A percentile compares a stretch with the other conserved stretches of the same genome.
Evolutionary conservation across 1,284 basidiomycete species (phyloP).

Genomic region (Melampsora americana): DNA sequence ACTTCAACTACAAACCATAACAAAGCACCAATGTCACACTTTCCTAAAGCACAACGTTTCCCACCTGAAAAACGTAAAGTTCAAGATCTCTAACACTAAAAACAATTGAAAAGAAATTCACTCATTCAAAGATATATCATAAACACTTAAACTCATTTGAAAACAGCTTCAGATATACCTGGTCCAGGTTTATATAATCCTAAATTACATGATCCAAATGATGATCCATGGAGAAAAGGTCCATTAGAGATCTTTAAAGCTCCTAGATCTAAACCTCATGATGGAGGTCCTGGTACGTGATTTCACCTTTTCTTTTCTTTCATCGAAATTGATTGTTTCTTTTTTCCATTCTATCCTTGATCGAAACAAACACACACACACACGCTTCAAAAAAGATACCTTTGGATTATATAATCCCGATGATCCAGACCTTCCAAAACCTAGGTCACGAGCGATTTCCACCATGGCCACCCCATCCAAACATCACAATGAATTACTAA

Average conservation of each 20-base stretch:
- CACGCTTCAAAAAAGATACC: background rate
- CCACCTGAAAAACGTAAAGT: conserved; percentile 34
- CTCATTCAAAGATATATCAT: background rate
- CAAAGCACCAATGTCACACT: conserved; percentile 18
- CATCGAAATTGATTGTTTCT: background rate
- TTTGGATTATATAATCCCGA: conserved; percentile 41
- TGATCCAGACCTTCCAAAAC: conserved; percentile 1
- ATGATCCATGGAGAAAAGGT: conserved; percentile 43
- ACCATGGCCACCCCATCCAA: conserved; percentile 31
- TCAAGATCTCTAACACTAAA: background rate
- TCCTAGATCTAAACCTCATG: conserved; percentile 22
- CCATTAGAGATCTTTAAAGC: conserved; percentile 42
- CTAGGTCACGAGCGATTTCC: conserved; percentile 19
- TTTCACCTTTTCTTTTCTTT: background rate
- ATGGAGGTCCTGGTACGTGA: conserved; percentile 31
- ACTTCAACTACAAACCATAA: too few species aligned
- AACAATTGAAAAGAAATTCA: background rate
- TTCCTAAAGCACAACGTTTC: conserved; percentile 26
- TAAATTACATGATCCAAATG: conserved; percentile 23
- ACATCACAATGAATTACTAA: conserved; percentile 30
- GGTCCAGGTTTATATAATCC: conserved; percentile 37
- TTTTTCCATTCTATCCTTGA: background rate
- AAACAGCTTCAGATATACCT: conserved; percentile 24
- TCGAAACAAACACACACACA: background rate
- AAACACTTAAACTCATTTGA: background rate